Evolutionary conservation across 2,329 filamentous ascomycete species (phyloP).

Genomic region (Beauveria brongniartii): DNA sequence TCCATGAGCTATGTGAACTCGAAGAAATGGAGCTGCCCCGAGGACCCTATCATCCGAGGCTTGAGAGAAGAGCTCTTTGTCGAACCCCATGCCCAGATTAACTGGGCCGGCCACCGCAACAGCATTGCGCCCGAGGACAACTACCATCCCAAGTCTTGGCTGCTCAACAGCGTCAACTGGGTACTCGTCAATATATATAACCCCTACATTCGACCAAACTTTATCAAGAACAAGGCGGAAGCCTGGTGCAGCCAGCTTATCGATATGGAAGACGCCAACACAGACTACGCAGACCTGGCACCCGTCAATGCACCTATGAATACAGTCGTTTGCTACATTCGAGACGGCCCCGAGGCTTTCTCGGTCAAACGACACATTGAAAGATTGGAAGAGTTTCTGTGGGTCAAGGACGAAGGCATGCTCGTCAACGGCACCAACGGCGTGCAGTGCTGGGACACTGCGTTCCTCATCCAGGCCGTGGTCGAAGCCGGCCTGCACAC

Average conservation of each 20-base stretch:
- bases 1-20: slow-evolving; percentile 90
- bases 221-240: slow-evolving; percentile 64
- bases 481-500: slow-evolving; percentile 71
- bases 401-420: slow-evolving; percentile 90
- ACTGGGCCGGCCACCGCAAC: slow-evolving; percentile 73
- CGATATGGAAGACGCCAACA: slow-evolving; percentile 88
- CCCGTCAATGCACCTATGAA: slow-evolving; percentile 92
- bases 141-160: slow-evolving; percentile 84
- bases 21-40: slow-evolving; percentile 67
- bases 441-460: slow-evolving; percentile 96
- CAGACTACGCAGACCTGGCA: slow-evolving; percentile 75
- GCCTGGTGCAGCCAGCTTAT: slow-evolving; percentile 76
- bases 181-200: slow-evolving; percentile 71
- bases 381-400: slow-evolving; percentile 76
- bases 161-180: slow-evolving; percentile 75
- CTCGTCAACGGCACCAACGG: slow-evolving; percentile 94
- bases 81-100: slow-evolving; percentile 67
- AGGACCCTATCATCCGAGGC: slow-evolving; percentile 63
- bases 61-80: slow-evolving; percentile 77
- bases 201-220: slow-evolving; percentile 62
- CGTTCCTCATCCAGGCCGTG: slow-evolving; percentile 78
- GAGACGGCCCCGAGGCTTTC: slow-evolving; percentile 67
- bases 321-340: slow-evolving; percentile 74
- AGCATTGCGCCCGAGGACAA: slow-evolving; percentile 74
- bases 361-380: slow-evolving; percentile 72